Evolutionary conservation across 257 asterid genomes (phyloP).

Genomic region (Nemophila menziesii): DNA sequence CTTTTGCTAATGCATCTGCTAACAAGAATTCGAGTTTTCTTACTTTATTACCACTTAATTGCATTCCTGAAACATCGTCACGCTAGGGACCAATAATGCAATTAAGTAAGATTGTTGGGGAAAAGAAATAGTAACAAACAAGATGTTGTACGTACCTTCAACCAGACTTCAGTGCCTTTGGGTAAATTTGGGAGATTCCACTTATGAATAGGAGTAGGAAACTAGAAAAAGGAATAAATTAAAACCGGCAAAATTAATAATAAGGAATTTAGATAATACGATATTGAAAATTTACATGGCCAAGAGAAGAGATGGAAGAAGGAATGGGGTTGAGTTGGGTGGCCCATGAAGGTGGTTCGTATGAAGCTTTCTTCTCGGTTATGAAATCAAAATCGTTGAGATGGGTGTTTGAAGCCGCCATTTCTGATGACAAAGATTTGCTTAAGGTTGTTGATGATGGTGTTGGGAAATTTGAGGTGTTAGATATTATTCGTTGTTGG

Average conservation of each 20-base stretch:
- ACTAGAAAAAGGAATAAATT: conserved; percentile 19
- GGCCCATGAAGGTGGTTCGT: conserved; percentile 78
- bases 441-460: background rate
- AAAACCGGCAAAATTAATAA: conserved; percentile 3
- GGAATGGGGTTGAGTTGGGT: conserved; percentile 64
- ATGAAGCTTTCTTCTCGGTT: conserved; percentile 36
- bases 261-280: background rate
- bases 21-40: conserved; percentile 92
- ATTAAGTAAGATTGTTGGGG: background rate
- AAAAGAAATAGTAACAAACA: background rate
- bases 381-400: conserved; percentile 35
- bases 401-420: conserved; percentile 17
- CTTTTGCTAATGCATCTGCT: conserved; percentile 88
- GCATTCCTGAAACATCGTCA: conserved; percentile 97
- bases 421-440: background rate
- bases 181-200: conserved; percentile 97
- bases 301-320: conserved; percentile 55
- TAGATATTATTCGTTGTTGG: background rate
- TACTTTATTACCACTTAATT: conserved; percentile 95
- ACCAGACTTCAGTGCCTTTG: conserved; percentile 63
- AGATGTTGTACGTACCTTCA: conserved; percentile 45
- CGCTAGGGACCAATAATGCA: too few relatives aligned
- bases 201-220: conserved; percentile 90
- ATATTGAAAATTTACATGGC: conserved; percentile 38
- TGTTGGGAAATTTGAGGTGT: background rate